phyloP scores from a whole-genome alignment of 306 rosid species.

The Cucumis cinereus region DNA sequence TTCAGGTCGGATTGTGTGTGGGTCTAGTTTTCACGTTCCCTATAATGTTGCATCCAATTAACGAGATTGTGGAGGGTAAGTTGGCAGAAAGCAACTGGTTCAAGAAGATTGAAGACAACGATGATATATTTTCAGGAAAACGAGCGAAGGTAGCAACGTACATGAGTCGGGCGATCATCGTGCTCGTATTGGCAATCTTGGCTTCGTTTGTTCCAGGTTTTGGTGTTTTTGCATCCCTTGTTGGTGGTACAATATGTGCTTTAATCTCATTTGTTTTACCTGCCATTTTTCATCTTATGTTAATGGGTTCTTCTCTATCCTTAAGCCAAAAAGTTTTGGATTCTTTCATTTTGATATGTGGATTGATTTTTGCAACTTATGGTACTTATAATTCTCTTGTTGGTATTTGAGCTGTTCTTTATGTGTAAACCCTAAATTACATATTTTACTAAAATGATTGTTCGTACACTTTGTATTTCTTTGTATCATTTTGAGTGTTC shows the following conservation, averaged over 20 bases:
- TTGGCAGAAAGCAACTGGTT: slow-evolving; percentile 18
- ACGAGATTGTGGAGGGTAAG: slow-evolving; percentile 66
- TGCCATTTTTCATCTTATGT: slow-evolving; percentile 52
- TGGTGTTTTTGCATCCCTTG: slow-evolving; percentile 60
- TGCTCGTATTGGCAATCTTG: slow-evolving; percentile 36
- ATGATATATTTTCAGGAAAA: slow-evolving; percentile 11
- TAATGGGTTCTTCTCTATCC: slow-evolving; percentile 53
- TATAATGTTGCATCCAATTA: slow-evolving; percentile 68
- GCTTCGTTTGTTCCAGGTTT: slow-evolving; percentile 70
- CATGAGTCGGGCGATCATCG: slow-evolving; percentile 53
- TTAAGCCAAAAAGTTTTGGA: slow-evolving; percentile 49
- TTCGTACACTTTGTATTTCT: not conserved
- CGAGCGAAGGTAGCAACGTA: slow-evolving; percentile 22
- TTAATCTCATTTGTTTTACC: slow-evolving; percentile 81
- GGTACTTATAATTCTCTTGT: slow-evolving; percentile 58
- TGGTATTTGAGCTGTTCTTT: slow-evolving; percentile 26
- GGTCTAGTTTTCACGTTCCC: slow-evolving; percentile 85
- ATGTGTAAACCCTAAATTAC: not conserved
- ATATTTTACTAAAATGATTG: not conserved
- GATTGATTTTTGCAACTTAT: slow-evolving; percentile 66
- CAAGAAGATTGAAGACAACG: slow-evolving; percentile 1
- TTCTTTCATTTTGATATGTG: slow-evolving; percentile 35
- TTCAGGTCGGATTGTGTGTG: slow-evolving; percentile 71
- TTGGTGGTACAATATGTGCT: slow-evolving; percentile 80
- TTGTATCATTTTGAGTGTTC: too few species aligned